Base-by-base conservation (phyloP, 208 protist genomes). In the Jaenimonas drosophilae region DNA sequence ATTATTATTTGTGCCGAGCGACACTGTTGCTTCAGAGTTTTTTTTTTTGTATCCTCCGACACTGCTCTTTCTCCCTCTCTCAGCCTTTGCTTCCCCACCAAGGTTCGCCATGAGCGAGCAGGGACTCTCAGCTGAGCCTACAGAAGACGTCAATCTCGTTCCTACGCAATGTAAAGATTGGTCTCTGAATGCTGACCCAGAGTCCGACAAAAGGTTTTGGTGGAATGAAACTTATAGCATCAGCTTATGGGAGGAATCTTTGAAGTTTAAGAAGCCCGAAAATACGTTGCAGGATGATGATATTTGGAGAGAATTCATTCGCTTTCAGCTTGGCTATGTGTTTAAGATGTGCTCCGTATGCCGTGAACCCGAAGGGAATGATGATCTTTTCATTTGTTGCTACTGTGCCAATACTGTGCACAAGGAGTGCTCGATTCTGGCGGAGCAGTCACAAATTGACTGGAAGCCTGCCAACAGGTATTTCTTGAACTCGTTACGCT, bases 151-250 rank as follows among this genome's bases (percentile, higher is more conserved):
- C 2, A 38, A 60, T 30, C 54, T 82, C 1, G 54, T 85, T 16
- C 58, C 45, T 3, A 90, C 81, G 2, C 39, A 39, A 5, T 90
- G 73, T 43, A 41, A 50, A n/a, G 67, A 85, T 28, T 87, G 81
- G 75, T 83, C 76, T 7, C 54, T 87, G 0, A 86, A 90, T 46
- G 51, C 62, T n/a, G 76, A 83, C 39, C 39, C 28, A 1, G 53
- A 54, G 0, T 68, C 76, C 0, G 27, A 42, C 1, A 51, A 58
- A 12, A 44, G 67, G 1, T 91, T 87, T 64, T 87, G 73, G 75
- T 91, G 81, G 77, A 76, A 91, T 49, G 66, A 59, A 17, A 78
- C 61, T 3, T 91, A 85, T 51, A 72, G 49, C 16, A 66, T 91
- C 45, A 81, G 68, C 24, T 51, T 84, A 30, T 91, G 76, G 76